Evolutionary conservation across 2,329 filamentous ascomycete species (phyloP), one percentile per base, ranked within the genome.

Genomic region (Didymella segeticola): DNA sequence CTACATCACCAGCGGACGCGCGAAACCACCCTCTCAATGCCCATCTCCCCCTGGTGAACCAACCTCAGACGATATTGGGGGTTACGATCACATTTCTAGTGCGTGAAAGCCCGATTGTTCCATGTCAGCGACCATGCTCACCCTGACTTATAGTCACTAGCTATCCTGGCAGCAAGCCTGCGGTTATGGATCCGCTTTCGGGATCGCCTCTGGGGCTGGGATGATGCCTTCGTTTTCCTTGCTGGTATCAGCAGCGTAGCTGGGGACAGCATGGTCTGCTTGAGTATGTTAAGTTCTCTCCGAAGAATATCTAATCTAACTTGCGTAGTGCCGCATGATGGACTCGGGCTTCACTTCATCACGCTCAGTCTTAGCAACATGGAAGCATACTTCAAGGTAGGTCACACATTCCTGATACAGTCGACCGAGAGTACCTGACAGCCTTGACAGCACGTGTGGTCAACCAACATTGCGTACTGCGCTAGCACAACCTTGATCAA

Each of bases 401-500:
- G 46, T 17, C 25, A 26, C 6, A 23, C 12, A 9, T 3, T 3
- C 10, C 2, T 20, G n/a, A 5, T 22, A 5, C 17, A 10, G 7
- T n/a, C 11, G 0, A 20, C 10, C 23, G 15, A 34, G 57, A 20
- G 51, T 36, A 5, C 14, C 33, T 54, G 29, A 54, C 34, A 11
- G 9, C 12, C 3, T 2, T 10, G n/a, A 25, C 17, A 75, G 69
- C 62, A 68, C 38, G 59, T 75, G 9, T 75, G 67, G 55, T 42
- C 62, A 1, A 66, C 67, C 19, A 75, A 74, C 29, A 38, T 60
- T 7, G 57, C 63, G 3, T 75, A 75, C 54, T 59, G 63, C 36
- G 55, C 59, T 5, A 69, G 67, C 17, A 66, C 73, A 1, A 64
- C 70, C 3, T 67, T 73, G 11, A 73, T 76, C 54, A 76, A 76